Percentiles rank a stretch among this genome's conserved stretches.
Conservation (phyloP, 768 basidiomycete genomes). For the Hydnomerulius pinastri region DNA sequence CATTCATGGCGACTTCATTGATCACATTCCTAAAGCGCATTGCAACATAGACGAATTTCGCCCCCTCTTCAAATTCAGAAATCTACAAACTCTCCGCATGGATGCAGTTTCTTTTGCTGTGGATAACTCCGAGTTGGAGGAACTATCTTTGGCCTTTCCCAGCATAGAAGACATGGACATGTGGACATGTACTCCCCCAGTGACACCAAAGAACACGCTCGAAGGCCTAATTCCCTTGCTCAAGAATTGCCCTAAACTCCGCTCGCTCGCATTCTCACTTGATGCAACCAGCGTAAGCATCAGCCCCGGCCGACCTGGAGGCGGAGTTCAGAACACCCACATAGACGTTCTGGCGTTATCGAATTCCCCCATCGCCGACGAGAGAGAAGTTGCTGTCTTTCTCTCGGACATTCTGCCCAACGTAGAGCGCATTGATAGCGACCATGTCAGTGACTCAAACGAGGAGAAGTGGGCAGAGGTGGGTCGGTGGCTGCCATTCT, state of each 20-base stretch:
- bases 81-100: no score
- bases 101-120: background rate
- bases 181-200: background rate
- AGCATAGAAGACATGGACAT: background rate
- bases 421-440: no score
- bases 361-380: background rate
- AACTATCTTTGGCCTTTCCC: background rate
- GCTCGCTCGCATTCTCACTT: background rate
- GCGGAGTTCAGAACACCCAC: background rate
- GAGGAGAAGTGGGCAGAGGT: no score
- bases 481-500: no score
- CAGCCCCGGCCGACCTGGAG: background rate
- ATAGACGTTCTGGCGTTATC: background rate
- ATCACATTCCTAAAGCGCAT: no score
- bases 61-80: no score
- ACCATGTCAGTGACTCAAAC: no score
- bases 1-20: no score
- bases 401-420: constrained; percentile 2
- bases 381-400: background rate
- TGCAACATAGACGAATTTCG: no score
- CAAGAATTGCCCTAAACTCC: background rate
- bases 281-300: background rate
- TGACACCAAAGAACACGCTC: background rate
- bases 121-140: background rate
- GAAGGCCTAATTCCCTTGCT: background rate